Evolutionary conservation across 352 stramenopile species (phyloP).

Genomic region (Phytophthora ohioensis): DNA sequence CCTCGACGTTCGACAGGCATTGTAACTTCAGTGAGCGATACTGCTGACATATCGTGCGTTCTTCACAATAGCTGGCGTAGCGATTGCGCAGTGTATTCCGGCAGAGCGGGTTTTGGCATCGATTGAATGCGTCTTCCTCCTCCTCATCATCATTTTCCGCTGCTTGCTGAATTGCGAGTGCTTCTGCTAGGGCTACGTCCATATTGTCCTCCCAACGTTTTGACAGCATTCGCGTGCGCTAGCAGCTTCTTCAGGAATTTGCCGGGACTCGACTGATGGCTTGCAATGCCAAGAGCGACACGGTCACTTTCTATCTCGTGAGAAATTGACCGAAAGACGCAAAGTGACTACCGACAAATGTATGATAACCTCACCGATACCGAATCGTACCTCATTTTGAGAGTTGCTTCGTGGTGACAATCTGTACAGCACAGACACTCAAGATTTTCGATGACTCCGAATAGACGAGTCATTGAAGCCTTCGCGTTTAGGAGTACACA

Average conservation of each 20-base stretch:
- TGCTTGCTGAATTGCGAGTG: slow-evolving; percentile 2
- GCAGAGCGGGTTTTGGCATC: slow-evolving; percentile 62
- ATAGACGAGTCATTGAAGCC: slow-evolving; percentile 5
- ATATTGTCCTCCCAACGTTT: slow-evolving; percentile 3
- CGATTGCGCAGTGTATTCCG: slow-evolving; percentile 35
- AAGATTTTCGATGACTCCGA: not conserved
- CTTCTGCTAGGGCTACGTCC: slow-evolving; percentile 19
- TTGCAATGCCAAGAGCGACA: slow-evolving; percentile 3
- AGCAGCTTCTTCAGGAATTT: not conserved
- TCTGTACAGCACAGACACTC: too few relatives aligned
- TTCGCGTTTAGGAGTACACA: slow-evolving; percentile 72
- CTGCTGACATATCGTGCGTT: slow-evolving; percentile 52
- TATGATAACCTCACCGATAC: not conserved
- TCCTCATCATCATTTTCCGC: not conserved
- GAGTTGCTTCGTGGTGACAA: too few relatives aligned
- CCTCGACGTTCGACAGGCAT: slow-evolving; percentile 37
- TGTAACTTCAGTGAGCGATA: slow-evolving; percentile 54
- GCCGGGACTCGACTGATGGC: slow-evolving; percentile 6
- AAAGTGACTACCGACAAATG: slow-evolving; percentile 18
- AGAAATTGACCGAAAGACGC: slow-evolving; percentile 8
- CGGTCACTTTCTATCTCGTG: slow-evolving; percentile 27
- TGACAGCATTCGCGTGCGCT: slow-evolving; percentile 6
- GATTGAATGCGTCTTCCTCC: not conserved
- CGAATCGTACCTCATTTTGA: slow-evolving; percentile 2
- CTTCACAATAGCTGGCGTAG: slow-evolving; percentile 49